These are phyloP conservation scores for Panaeolus cyanescens DNA, from an alignment of 768 basidiomycete species.

Conservation along the genomic window DNA sequence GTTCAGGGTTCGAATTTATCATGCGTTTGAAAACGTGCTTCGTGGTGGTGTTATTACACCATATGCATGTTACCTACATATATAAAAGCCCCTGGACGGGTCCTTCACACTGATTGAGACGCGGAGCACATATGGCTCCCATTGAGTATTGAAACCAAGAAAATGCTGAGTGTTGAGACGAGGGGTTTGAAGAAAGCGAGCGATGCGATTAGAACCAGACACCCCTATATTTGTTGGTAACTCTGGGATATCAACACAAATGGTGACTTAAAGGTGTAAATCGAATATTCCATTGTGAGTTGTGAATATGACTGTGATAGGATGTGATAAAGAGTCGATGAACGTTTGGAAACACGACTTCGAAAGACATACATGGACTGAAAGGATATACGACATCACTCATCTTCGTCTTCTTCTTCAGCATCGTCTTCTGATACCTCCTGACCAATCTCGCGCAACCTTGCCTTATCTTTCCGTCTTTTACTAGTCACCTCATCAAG, in stretches of 20 bases:
- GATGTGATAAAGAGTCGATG: background rate
- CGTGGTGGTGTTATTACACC: background rate
- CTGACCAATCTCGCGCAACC: constrained; percentile 70
- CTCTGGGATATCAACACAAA: background rate
- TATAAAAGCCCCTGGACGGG: background rate
- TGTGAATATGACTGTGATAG: background rate
- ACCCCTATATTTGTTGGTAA: background rate
- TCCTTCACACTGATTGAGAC: too few relatives aligned
- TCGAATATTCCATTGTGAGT: background rate
- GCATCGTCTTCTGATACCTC: constrained; percentile 95
- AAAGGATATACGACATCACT: constrained; percentile 1
- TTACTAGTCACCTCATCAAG: constrained; percentile 91
- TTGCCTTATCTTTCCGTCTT: constrained; percentile 79
- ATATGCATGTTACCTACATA: background rate
- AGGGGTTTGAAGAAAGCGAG: background rate
- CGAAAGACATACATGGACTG: background rate
- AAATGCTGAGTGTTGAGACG: background rate
- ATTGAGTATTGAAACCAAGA: background rate
- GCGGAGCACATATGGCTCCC: background rate
- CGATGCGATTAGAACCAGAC: background rate
- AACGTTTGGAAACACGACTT: background rate
- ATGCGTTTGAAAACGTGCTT: background rate
- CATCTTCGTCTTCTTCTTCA: constrained; percentile 42
- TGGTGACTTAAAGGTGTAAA: background rate
- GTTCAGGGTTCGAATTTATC: background rate